Conservation (phyloP, 768 basidiomycete genomes). For the Clitopilus hobsonii region DNA sequence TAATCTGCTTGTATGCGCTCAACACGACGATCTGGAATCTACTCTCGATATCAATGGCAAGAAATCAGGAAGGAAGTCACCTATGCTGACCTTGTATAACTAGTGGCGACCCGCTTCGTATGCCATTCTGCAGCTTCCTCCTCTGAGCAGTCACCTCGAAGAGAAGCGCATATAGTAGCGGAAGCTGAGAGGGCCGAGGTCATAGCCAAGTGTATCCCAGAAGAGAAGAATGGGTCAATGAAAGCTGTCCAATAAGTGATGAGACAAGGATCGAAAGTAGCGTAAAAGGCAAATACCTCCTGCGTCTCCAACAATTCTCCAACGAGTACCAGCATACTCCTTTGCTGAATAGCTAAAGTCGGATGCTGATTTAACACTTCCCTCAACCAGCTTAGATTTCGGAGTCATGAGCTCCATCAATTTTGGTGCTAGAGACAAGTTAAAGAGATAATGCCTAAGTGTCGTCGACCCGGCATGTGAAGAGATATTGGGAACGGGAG, state of each 20-base stretch:
- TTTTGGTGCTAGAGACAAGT: slow-evolving; percentile 44
- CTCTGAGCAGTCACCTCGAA: slow-evolving; percentile 46
- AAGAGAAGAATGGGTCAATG: slow-evolving; percentile 65
- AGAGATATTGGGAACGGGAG: slow-evolving; percentile 21
- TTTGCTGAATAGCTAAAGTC: slow-evolving; percentile 66
- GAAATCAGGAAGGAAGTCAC: too few relatives aligned
- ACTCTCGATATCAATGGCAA: background rate
- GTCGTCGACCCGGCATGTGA: slow-evolving; percentile 22
- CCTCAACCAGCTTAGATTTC: slow-evolving; percentile 30
- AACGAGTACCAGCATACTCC: slow-evolving; percentile 47
- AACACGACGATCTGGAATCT: slow-evolving; percentile 68
- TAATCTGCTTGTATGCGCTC: slow-evolving; percentile 73
- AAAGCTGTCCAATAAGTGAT: slow-evolving; percentile 34
- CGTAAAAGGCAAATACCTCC: slow-evolving; percentile 38
- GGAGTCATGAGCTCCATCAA: slow-evolving; percentile 35
- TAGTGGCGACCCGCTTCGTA: slow-evolving; percentile 48
- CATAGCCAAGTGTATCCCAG: slow-evolving; percentile 59
- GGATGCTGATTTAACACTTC: slow-evolving; percentile 46
- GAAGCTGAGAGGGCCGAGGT: slow-evolving; percentile 59
- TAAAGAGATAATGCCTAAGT: slow-evolving; percentile 36
- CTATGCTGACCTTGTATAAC: slow-evolving; percentile 46
- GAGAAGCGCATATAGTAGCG: slow-evolving; percentile 50
- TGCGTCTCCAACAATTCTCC: slow-evolving; percentile 64
- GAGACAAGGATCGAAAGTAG: background rate
- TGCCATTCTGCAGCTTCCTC: slow-evolving; percentile 46